A percentile compares a stretch with the other conserved stretches of the same genome.
Conservation (phyloP, 2,329 filamentous ascomycete species). For the Westerdykella ornata region DNA sequence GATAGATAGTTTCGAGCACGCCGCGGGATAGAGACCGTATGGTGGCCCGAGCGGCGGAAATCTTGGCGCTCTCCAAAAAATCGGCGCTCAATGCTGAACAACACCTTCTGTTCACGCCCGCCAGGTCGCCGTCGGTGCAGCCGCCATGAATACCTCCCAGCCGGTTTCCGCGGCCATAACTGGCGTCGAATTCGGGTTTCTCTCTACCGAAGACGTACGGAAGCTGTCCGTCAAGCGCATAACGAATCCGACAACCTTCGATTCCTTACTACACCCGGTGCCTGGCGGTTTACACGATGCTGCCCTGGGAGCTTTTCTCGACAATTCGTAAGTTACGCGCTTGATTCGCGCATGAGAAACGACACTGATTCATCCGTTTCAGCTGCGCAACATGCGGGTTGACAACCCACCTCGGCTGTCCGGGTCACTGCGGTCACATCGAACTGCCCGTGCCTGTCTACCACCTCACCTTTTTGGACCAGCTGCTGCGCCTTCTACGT, state of each 20-base stretch:
- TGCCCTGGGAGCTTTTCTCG: constrained; percentile 82
- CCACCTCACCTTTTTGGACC: constrained; percentile 94
- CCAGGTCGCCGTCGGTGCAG: background rate
- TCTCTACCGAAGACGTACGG: constrained; percentile 75
- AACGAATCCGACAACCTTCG: constrained; percentile 89
- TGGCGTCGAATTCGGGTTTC: constrained; percentile 82
- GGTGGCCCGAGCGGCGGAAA: background rate
- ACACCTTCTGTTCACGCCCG: background rate
- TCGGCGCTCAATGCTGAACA: background rate
- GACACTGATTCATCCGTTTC: constrained; percentile 3
- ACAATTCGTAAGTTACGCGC: constrained; percentile 61
- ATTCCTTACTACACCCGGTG: constrained; percentile 80
- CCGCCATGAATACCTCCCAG: constrained; percentile 49
- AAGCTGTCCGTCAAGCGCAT: constrained; percentile 89
- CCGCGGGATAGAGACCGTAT: background rate
- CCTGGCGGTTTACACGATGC: constrained; percentile 89
- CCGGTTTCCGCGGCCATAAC: constrained; percentile 77
- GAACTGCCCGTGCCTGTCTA: constrained; percentile 90
- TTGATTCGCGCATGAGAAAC: background rate
- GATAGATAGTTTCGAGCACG: background rate
- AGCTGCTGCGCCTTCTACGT: constrained; percentile 75
- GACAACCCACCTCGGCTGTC: constrained; percentile 65
- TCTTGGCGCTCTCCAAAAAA: background rate
- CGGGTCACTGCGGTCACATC: constrained; percentile 91
- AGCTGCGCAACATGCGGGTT: constrained; percentile 92